Evolutionary conservation across 768 basidiomycete genomes (phyloP).

Genomic region (Lentinula aciculospora): DNA sequence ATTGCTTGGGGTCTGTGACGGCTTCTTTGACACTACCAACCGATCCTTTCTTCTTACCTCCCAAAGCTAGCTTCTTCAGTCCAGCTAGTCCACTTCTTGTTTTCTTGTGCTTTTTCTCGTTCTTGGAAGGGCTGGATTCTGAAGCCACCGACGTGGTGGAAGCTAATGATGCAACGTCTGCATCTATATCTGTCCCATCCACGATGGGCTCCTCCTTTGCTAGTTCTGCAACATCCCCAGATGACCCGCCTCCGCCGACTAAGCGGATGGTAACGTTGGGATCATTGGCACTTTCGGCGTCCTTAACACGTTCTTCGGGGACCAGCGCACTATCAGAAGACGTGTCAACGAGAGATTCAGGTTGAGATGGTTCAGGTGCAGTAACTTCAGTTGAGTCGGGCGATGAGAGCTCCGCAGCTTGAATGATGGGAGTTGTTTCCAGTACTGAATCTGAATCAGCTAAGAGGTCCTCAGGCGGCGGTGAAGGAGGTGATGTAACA

Average conservation of each 20-base stretch:
- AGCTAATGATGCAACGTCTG: slow-evolving; percentile 31
- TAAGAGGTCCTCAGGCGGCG: slow-evolving; percentile 36
- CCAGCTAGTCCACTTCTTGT: slow-evolving; percentile 51
- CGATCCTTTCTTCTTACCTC: slow-evolving; percentile 50
- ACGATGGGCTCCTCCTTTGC: slow-evolving; percentile 21
- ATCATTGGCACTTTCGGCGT: slow-evolving; percentile 14
- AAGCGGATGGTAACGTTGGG: slow-evolving; percentile 48
- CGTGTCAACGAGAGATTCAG: slow-evolving; percentile 1
- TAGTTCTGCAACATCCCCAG: slow-evolving; percentile 25
- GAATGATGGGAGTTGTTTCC: slow-evolving; percentile 30
- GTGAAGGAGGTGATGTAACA: slow-evolving; percentile 11
- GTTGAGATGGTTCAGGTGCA: slow-evolving; percentile 1
- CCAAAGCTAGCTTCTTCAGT: slow-evolving; percentile 49
- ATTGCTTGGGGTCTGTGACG: slow-evolving; percentile 6
- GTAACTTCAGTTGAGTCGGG: slow-evolving; percentile 7
- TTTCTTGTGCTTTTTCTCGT: slow-evolving; percentile 45
- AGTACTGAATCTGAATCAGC: slow-evolving; percentile 33
- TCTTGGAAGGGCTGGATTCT: slow-evolving; percentile 19
- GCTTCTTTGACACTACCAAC: slow-evolving; percentile 38
- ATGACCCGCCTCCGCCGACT: slow-evolving; percentile 49
- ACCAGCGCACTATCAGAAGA: neutral
- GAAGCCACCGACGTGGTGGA: slow-evolving; percentile 26
- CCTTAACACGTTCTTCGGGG: slow-evolving; percentile 7
- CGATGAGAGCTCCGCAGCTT: slow-evolving; percentile 15
- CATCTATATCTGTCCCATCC: slow-evolving; percentile 26